A percentile compares a stretch with the other conserved stretches of the same genome.
phyloP scores from a whole-genome alignment of 2,329 filamentous ascomycete species.

The Colletotrichum lini region DNA sequence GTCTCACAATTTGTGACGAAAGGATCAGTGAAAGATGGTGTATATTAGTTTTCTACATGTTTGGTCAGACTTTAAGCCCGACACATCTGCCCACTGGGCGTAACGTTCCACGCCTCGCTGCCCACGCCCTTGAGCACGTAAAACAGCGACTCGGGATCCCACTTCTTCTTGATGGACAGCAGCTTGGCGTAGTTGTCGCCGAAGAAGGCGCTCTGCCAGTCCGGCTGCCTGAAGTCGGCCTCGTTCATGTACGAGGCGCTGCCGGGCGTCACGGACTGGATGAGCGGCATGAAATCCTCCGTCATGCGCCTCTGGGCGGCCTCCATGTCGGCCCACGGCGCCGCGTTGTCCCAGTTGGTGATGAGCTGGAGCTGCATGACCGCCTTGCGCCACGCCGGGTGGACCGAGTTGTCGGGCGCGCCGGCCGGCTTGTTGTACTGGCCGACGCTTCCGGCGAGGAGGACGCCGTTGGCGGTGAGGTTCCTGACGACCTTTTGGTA shows the following conservation, averaged over 20 bases:
- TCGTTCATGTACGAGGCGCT: constrained; percentile 66
- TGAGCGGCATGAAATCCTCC: constrained; percentile 49
- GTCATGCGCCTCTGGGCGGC: constrained; percentile 50
- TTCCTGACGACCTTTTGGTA: constrained; percentile 50
- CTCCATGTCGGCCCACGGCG: constrained; percentile 46
- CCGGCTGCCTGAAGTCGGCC: constrained; percentile 60
- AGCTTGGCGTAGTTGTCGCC: constrained; percentile 62
- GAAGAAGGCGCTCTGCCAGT: constrained; percentile 62
- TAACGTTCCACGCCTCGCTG: constrained; percentile 63
- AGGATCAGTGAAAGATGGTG: background rate
- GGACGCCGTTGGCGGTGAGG: constrained; percentile 50
- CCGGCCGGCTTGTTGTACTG: constrained; percentile 48
- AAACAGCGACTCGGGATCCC: constrained; percentile 62
- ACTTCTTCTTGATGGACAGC: constrained; percentile 64
- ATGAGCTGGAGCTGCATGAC: constrained; percentile 51
- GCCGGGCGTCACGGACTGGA: constrained; percentile 56
- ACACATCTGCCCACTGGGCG: constrained; percentile 59
- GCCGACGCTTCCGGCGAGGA: constrained; percentile 50
- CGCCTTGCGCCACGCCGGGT: constrained; percentile 54
- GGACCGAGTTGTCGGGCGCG: constrained; percentile 54
- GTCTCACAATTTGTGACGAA: background rate
- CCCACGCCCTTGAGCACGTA: constrained; percentile 65
- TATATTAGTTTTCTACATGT: background rate
- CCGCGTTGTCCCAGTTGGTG: constrained; percentile 46
- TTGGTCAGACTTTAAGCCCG: constrained; percentile 46